Evolutionary conservation across 148 eudicot genomes (phyloP), one percentile per base, ranked within the genome.

Genomic region (Vaccinium corymbosum): DNA sequence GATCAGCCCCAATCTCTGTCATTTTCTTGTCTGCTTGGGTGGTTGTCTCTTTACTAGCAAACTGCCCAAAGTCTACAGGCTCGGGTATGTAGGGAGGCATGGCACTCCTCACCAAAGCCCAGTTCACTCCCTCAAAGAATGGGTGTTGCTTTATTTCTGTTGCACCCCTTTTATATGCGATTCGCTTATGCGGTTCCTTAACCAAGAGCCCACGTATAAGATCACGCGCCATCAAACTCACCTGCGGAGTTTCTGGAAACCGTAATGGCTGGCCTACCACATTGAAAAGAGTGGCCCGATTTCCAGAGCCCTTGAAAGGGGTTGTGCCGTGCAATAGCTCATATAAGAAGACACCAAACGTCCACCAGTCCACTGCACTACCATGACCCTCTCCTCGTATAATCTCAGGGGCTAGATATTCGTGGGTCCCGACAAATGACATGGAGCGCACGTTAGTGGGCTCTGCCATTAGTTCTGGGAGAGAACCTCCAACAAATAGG

Each of bases 321-420:
- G 98, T 95, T 22, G 93, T 91, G 8, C 98, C 98, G 56, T 90
- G 94, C 51, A 95, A 85, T n/a, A 95, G 90, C 87, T 95, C 98
- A 42, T 93, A 95, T 10, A 95, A 85, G 86, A 95, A 95, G 4
- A 95, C 90, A 0, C 98, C 98, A 52, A 95, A 93, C 0, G 98
- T 95, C 98, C 98, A 95, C 98, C 98, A 95, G 85, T 95, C 98
- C 25, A 95, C 98, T 2, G 98, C 98, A 80, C 98, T 95, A 7
- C 98, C 98, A 75, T 95, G 98, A 29, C 98, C 98, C 85, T 95
- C 98, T 0, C 98, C 98, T 0, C 98, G 93, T 35, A 95, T 92
- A 61, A 95, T 95, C 88, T 95, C 98, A 0, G 98, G 98, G 57
- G 98, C 98, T 3, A 95, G 89, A 83, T 95, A 95, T 82, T 95